phyloP scores from a whole-genome alignment of 176 grass and related monocot genomes.

The Alloteropsis semialata region DNA sequence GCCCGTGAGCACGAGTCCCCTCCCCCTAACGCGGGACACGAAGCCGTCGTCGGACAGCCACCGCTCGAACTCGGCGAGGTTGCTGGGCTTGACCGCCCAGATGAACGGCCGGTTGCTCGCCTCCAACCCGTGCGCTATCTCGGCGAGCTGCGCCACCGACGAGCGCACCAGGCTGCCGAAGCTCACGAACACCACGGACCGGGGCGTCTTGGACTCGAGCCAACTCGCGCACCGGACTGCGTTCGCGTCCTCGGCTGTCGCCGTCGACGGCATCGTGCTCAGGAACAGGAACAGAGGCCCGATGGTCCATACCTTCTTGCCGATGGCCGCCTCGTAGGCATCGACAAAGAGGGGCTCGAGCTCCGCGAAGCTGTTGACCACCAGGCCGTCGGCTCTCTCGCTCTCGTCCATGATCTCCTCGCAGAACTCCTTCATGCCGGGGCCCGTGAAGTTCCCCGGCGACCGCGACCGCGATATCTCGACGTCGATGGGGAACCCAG shows the following conservation, averaged over 20 bases:
- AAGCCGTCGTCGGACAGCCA: constrained; percentile 41
- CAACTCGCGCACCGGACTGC: constrained; percentile 16
- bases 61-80: constrained; percentile 24
- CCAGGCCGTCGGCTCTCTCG: constrained; percentile 25
- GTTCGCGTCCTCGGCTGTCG: not conserved
- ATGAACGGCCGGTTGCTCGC: constrained; percentile 33
- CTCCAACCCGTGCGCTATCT: constrained; percentile 32
- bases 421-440: constrained; percentile 24
- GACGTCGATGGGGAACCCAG: constrained; percentile 26
- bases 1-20: constrained; percentile 28
- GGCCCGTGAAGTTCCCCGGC: constrained; percentile 22
- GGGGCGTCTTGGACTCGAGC: constrained; percentile 42
- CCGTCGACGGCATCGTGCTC: not conserved
- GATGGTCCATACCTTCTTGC: constrained; percentile 44
- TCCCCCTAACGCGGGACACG: constrained; percentile 39
- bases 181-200: constrained; percentile 52
- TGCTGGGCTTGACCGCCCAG: constrained; percentile 48
- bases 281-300: constrained; percentile 39
- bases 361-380: constrained; percentile 42
- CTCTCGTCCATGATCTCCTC: constrained; percentile 20
- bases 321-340: constrained; percentile 28
- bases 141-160: constrained; percentile 35
- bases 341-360: constrained; percentile 39
- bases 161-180: constrained; percentile 59
- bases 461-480: constrained; percentile 28